These are phyloP conservation scores for Santalum album DNA, from an alignment of 164 flowering plant species.

Conservation along the genomic window DNA sequence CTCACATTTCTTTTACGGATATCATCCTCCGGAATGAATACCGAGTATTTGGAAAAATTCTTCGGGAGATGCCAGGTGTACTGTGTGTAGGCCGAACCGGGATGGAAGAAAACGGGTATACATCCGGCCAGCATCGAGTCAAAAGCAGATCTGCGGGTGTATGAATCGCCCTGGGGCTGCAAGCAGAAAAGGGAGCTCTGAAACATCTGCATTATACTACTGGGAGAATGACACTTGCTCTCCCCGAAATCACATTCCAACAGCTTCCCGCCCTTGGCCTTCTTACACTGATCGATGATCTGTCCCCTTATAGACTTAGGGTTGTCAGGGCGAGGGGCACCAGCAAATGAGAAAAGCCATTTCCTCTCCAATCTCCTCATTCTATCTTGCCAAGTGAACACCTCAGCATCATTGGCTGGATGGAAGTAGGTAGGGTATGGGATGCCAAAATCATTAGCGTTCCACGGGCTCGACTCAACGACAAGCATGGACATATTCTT, in stretches of 20 bases:
- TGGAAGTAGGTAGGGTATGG: constrained; percentile 97
- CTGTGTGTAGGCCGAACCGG: constrained; percentile 84
- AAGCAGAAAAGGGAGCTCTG: constrained; percentile 82
- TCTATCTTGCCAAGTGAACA: constrained; percentile 74
- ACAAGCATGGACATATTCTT: constrained; percentile 90
- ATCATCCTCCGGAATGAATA: constrained; percentile 84
- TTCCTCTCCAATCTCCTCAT: constrained; percentile 70
- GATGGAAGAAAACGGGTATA: constrained; percentile 92
- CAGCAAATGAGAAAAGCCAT: constrained; percentile 91
- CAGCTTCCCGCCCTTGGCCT: constrained; percentile 50
- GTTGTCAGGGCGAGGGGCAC: constrained; percentile 85
- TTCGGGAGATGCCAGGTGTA: constrained; percentile 96
- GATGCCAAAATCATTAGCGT: constrained; percentile 80
- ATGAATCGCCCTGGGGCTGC: constrained; percentile 94
- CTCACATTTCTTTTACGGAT: constrained; percentile 59
- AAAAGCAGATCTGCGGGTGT: constrained; percentile 81
- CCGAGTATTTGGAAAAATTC: constrained; percentile 67
- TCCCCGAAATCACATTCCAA: constrained; percentile 86
- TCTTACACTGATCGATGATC: constrained; percentile 74
- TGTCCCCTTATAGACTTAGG: constrained; percentile 76
- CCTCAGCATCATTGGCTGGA: constrained; percentile 80
- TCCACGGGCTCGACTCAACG: constrained; percentile 94
- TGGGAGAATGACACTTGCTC: constrained; percentile 83
- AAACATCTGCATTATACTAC: constrained; percentile 90
- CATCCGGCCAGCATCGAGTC: constrained; percentile 93